Evolutionary conservation across 345 rosid genomes (phyloP).

Genomic region (Firmiana major): DNA sequence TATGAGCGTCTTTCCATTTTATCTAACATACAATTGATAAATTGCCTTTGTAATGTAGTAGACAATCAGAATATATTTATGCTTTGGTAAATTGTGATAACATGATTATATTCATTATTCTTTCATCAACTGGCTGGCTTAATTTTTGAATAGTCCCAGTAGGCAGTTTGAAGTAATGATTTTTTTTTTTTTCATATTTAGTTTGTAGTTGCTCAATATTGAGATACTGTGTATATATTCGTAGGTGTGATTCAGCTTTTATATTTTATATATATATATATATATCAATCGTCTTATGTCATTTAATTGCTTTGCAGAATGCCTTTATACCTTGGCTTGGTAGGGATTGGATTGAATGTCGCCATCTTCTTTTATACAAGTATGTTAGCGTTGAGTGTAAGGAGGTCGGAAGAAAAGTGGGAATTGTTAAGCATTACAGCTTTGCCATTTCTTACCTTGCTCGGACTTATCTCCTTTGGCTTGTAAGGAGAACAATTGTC

Average conservation of each 20-base stretch:
- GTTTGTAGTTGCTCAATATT: not conserved
- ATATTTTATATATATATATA: no score
- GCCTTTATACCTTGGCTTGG: conserved; percentile 78
- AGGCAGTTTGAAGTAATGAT: not conserved
- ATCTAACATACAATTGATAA: not conserved
- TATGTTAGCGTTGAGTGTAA: conserved; percentile 66
- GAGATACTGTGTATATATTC: not conserved
- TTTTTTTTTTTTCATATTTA: not conserved
- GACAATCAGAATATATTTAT: not conserved
- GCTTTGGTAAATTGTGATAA: not conserved
- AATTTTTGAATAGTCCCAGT: not conserved
- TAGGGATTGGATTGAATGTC: conserved; percentile 57
- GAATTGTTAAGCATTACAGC: conserved; percentile 67
- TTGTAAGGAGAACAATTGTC: conserved; percentile 47
- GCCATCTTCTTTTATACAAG: conserved; percentile 74
- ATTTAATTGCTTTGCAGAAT: conserved; percentile 47
- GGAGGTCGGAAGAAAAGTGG: conserved; percentile 94
- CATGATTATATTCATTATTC: not conserved
- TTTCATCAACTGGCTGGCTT: not conserved
- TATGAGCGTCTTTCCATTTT: not conserved
- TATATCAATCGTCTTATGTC: conserved; percentile 7
- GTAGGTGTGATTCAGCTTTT: not conserved
- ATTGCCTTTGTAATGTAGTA: not conserved
- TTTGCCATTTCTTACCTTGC: conserved; percentile 77
- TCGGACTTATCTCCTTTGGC: conserved; percentile 79